phyloP scores from a whole-genome alignment of 495 filamentous ascomycete species.

The Penicillium angulare region DNA sequence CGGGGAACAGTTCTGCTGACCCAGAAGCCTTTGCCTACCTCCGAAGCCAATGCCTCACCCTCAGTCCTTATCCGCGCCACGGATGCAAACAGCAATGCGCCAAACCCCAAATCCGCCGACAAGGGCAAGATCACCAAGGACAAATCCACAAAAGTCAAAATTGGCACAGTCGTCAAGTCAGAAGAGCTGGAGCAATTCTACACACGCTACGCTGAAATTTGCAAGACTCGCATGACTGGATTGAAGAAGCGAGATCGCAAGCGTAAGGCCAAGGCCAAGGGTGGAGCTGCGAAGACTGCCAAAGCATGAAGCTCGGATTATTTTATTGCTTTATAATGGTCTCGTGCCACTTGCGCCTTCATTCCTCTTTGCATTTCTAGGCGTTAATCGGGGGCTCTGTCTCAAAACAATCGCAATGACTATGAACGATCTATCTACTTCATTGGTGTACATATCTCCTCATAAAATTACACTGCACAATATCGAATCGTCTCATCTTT shows the following conservation, averaged over 20 bases:
- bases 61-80: conserved; percentile 82
- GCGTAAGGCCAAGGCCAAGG: conserved; percentile 65
- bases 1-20: conserved; percentile 80
- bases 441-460: conserved; percentile 21
- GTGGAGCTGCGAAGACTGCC: conserved; percentile 48
- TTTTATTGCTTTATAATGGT: conserved; percentile 6
- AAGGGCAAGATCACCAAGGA: conserved; percentile 34
- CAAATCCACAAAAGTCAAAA: conserved; percentile 52
- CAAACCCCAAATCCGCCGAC: conserved; percentile 29
- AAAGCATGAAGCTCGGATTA: conserved; percentile 37
- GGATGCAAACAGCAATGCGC: conserved; percentile 57
- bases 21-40: conserved; percentile 62
- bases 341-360: too few species aligned
- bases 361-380: conserved; percentile 21
- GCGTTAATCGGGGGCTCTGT: conserved; percentile 18
- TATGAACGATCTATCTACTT: conserved; percentile 12
- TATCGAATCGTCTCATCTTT: conserved; percentile 3
- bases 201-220: conserved; percentile 83
- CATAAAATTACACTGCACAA: conserved; percentile 8
- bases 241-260: conserved; percentile 94
- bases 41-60: conserved; percentile 32
- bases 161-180: conserved; percentile 79
- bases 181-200: conserved; percentile 79
- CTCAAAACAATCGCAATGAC: conserved; percentile 8
- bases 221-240: conserved; percentile 80